Percentiles rank a stretch among this genome's conserved stretches.
phyloP scores from a whole-genome alignment of 1,139 yeast genomes.

The Pichia sp. region DNA sequence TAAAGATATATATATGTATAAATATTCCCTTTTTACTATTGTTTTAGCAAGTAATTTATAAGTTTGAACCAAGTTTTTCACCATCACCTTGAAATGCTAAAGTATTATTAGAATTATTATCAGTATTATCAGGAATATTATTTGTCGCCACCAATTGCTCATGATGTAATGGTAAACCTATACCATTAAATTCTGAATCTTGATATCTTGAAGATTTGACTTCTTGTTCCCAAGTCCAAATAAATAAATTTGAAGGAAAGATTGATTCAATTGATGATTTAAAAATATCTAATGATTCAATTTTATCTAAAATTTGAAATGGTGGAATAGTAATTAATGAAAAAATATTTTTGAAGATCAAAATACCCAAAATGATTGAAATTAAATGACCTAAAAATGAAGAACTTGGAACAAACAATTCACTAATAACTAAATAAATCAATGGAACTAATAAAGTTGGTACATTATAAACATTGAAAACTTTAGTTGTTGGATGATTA shows the following conservation, averaged over 20 bases:
- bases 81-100: conserved; percentile 16
- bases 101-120: background rate
- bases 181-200: background rate
- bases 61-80: conserved; percentile 4
- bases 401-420: conserved; percentile 49
- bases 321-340: conserved; percentile 57
- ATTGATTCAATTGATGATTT: conserved; percentile 7
- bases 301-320: conserved; percentile 53
- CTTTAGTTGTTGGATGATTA: conserved; percentile 39
- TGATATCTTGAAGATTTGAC: conserved; percentile 17
- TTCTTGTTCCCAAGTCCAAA: conserved; percentile 22
- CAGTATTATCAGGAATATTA: no score
- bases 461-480: conserved; percentile 29
- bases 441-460: conserved; percentile 65
- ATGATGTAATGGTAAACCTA: conserved; percentile 17
- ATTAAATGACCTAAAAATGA: conserved; percentile 69
- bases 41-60: no score
- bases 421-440: conserved; percentile 42
- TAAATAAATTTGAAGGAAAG: conserved; percentile 8
- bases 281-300: conserved; percentile 38
- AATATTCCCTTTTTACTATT: no score
- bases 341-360: conserved; percentile 52
- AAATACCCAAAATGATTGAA: conserved; percentile 48
- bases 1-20: no score
- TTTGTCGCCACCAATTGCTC: background rate